Evolutionary conservation across 2,329 filamentous ascomycete species (phyloP).

Genomic region (Dactylonectria estremocensis): DNA sequence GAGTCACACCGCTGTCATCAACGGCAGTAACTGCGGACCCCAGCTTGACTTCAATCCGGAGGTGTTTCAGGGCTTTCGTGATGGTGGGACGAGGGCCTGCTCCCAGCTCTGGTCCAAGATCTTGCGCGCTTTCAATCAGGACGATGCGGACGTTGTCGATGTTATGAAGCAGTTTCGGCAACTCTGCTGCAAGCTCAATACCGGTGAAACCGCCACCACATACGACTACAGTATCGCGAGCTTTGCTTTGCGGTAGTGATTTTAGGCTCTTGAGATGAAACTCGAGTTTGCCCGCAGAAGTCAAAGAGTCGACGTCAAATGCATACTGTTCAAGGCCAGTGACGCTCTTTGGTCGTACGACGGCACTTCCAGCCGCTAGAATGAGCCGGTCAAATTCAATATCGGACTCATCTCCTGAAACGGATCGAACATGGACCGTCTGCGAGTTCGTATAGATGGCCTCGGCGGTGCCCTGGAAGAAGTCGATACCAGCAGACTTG

Average conservation of each 20-base stretch:
- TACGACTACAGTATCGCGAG: constrained; percentile 54
- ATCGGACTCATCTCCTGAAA: constrained; percentile 4
- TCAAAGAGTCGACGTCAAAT: constrained; percentile 54
- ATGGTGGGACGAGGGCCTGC: constrained; percentile 53
- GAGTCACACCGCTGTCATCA: constrained; percentile 43
- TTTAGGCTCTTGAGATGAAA: constrained; percentile 46
- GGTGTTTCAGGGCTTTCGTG: constrained; percentile 45
- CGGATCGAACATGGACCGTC: constrained; percentile 29
- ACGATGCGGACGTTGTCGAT: constrained; percentile 35
- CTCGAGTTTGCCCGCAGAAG: constrained; percentile 46
- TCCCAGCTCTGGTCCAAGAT: constrained; percentile 54
- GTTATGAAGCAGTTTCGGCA: constrained; percentile 46
- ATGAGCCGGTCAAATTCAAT: constrained; percentile 53
- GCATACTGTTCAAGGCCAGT: constrained; percentile 50
- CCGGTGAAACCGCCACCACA: constrained; percentile 56
- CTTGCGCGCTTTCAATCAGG: constrained; percentile 48
- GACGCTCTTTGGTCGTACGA: constrained; percentile 46
- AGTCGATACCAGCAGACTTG: constrained; percentile 44
- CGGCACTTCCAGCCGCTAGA: constrained; percentile 54
- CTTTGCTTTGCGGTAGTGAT: constrained; percentile 39
- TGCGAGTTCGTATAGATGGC: constrained; percentile 39
- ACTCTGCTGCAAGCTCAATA: constrained; percentile 50
- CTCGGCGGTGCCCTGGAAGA: constrained; percentile 42
- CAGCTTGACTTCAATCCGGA: constrained; percentile 52
- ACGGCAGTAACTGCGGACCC: constrained; percentile 46